Conservation (phyloP, 768 basidiomycete species). For the Symmetrospora coprosmae region DNA sequence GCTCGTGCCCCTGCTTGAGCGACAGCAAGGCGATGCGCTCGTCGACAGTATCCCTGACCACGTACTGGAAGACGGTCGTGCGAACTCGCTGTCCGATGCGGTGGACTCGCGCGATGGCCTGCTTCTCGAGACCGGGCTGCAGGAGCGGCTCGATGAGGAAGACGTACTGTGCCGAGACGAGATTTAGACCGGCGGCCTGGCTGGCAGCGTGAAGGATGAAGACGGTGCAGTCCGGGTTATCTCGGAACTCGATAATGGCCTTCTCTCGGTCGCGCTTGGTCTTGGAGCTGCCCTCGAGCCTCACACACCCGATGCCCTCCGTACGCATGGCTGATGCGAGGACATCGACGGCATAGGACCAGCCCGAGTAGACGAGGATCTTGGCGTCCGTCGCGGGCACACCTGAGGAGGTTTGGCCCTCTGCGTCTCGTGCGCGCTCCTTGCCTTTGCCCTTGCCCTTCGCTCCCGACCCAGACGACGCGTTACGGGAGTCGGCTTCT, state of each 20-base stretch:
- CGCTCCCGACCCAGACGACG: not conserved
- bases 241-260: constrained; percentile 24
- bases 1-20: not conserved
- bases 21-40: constrained; percentile 23
- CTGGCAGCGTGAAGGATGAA: constrained; percentile 29
- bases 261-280: constrained; percentile 31
- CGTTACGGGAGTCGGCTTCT: not conserved
- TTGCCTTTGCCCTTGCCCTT: no score
- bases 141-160: constrained; percentile 32
- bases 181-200: constrained; percentile 30
- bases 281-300: constrained; percentile 24
- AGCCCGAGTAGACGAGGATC: constrained; percentile 30
- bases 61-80: constrained; percentile 30
- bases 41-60: constrained; percentile 27
- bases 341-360: constrained; percentile 3
- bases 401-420: not conserved
- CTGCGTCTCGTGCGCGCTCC: not conserved
- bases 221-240: constrained; percentile 26
- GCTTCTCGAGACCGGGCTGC: constrained; percentile 27
- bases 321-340: constrained; percentile 19
- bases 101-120: constrained; percentile 27
- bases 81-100: constrained; percentile 29
- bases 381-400: constrained; percentile 25
- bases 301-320: constrained; percentile 27
- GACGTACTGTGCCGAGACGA: constrained; percentile 23